phyloP scores from a whole-genome alignment of 2,329 filamentous ascomycete species.

The Calycina herbarum region DNA sequence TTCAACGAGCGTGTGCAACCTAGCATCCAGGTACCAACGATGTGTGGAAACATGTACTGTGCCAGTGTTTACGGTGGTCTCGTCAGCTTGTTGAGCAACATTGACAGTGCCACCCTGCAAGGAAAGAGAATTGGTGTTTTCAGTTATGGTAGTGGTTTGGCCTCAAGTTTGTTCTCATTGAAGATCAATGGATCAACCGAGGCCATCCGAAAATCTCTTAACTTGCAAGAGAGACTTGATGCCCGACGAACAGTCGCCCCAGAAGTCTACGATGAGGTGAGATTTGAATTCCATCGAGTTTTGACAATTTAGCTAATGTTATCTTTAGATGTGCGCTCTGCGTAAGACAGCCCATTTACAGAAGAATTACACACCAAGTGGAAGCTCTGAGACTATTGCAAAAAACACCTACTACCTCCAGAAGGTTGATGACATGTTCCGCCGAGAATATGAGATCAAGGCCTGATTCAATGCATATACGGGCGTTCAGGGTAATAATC shows the following conservation, averaged over 20 bases:
- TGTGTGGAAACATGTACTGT: slow-evolving; percentile 67
- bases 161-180: slow-evolving; percentile 67
- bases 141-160: slow-evolving; percentile 74
- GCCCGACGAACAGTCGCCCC: slow-evolving; percentile 66
- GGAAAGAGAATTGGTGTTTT: slow-evolving; percentile 58
- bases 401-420: slow-evolving; percentile 76
- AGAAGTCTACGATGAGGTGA: slow-evolving; percentile 71
- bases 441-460: slow-evolving; percentile 75
- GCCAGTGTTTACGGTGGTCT: slow-evolving; percentile 60
- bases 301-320: slow-evolving; percentile 27
- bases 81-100: slow-evolving; percentile 52
- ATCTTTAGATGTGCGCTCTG: slow-evolving; percentile 68
- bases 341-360: slow-evolving; percentile 82
- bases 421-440: slow-evolving; percentile 83
- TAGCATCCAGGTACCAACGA: slow-evolving; percentile 72
- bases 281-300: slow-evolving; percentile 29
- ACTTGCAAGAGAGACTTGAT: slow-evolving; percentile 68
- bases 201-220: slow-evolving; percentile 64
- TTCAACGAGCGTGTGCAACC: slow-evolving; percentile 77
- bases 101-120: slow-evolving; percentile 56
- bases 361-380: slow-evolving; percentile 73
- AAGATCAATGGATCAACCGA: slow-evolving; percentile 71
- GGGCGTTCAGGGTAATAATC: slow-evolving; percentile 7
- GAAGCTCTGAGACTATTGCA: slow-evolving; percentile 64
- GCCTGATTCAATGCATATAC: slow-evolving; percentile 45